These are phyloP conservation scores for Arthrinium phaeospermum DNA, from an alignment of 2,329 filamentous ascomycete genomes.

Conservation along the genomic window DNA sequence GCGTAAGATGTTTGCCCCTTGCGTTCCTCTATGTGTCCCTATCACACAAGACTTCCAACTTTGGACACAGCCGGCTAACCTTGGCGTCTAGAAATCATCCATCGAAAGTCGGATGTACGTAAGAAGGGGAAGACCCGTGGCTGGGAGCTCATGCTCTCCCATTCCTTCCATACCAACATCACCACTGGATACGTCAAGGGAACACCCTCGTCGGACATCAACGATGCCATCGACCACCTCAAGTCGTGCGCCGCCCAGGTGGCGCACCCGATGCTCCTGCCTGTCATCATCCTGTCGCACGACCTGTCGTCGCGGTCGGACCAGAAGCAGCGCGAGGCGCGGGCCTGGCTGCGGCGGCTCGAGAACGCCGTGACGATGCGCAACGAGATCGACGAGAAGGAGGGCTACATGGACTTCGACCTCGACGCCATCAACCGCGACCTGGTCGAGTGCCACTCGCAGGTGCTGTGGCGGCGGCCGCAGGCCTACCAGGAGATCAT, in stretches of 20 bases:
- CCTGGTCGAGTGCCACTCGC: constrained; percentile 67
- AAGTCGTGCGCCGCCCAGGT: constrained; percentile 54
- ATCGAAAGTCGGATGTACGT: constrained; percentile 69
- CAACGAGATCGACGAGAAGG: constrained; percentile 61
- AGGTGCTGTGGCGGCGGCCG: constrained; percentile 67
- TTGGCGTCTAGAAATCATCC: constrained; percentile 58
- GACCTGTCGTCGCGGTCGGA: constrained; percentile 63
- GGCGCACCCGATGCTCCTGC: constrained; percentile 64
- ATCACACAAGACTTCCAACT: background rate
- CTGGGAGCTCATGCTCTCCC: constrained; percentile 68
- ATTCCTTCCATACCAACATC: constrained; percentile 59
- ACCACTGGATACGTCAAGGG: constrained; percentile 68
- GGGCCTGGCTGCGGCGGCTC: constrained; percentile 65
- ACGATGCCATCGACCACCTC: constrained; percentile 55
- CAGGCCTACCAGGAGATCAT: constrained; percentile 65
- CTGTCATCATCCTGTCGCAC: constrained; percentile 63
- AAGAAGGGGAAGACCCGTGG: constrained; percentile 68
- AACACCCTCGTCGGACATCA: constrained; percentile 61
- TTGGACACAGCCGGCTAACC: constrained; percentile 11
- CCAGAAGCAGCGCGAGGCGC: constrained; percentile 66
- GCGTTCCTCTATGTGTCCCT: constrained; percentile 21
- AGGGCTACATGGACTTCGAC: constrained; percentile 60
- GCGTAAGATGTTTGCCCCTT: constrained; percentile 46
- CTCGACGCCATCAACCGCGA: constrained; percentile 66
- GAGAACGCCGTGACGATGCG: constrained; percentile 67